phyloP scores from a whole-genome alignment of 2,329 filamentous ascomycete genomes.

The Colletotrichum euphorbiae region DNA sequence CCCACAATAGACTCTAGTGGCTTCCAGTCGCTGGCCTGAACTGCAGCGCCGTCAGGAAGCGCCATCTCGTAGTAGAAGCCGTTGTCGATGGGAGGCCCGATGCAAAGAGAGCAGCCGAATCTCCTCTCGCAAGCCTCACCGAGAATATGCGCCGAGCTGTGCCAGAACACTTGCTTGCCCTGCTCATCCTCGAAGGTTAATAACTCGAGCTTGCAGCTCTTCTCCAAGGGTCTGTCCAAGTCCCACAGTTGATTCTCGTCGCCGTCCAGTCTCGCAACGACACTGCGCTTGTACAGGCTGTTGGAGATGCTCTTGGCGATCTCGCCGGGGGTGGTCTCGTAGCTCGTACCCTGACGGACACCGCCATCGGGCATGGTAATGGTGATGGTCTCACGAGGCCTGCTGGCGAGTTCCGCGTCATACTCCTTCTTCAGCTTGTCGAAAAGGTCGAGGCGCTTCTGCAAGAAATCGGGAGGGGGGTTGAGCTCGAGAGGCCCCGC shows the following conservation, averaged over 20 bases:
- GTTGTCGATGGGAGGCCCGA: constrained; percentile 90
- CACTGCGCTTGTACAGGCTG: constrained; percentile 85
- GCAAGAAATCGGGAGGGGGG: constrained; percentile 78
- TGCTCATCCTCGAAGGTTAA: constrained; percentile 81
- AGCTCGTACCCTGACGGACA: constrained; percentile 80
- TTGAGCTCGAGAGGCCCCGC: constrained; percentile 60
- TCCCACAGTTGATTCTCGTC: constrained; percentile 84
- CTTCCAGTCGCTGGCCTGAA: constrained; percentile 84
- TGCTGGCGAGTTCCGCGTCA: constrained; percentile 78
- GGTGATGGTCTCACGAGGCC: constrained; percentile 79
- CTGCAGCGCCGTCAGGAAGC: constrained; percentile 75
- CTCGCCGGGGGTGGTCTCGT: constrained; percentile 88
- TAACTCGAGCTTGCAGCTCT: constrained; percentile 85
- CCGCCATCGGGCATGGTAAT: constrained; percentile 80
- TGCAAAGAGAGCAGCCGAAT: constrained; percentile 92
- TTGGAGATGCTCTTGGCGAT: constrained; percentile 85
- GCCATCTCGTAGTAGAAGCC: constrained; percentile 89
- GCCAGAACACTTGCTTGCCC: constrained; percentile 97
- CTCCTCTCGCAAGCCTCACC: constrained; percentile 92
- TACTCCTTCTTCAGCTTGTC: constrained; percentile 88
- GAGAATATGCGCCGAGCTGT: constrained; percentile 91
- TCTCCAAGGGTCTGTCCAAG: constrained; percentile 88
- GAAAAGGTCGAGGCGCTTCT: constrained; percentile 87
- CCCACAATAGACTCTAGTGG: constrained; percentile 83
- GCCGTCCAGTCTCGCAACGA: constrained; percentile 87